These are phyloP conservation scores for Globisporangium acanthophoron DNA, from an alignment of 352 stramenopile genomes.

Conservation along the genomic window DNA sequence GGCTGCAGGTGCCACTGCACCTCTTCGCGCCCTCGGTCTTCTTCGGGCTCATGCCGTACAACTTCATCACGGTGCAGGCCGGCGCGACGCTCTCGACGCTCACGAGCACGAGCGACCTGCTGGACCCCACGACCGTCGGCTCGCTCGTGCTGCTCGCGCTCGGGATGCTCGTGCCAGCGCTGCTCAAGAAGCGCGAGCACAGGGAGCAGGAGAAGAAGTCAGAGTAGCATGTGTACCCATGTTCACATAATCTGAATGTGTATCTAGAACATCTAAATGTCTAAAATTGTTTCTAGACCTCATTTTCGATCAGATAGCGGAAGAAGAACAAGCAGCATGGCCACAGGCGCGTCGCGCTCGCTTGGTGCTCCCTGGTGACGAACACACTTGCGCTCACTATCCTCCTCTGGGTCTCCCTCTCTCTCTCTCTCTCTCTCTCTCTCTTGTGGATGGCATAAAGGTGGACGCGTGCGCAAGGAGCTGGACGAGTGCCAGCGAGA, in stretches of 20 bases:
- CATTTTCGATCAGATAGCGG: neutral
- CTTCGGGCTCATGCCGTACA: constrained; percentile 76
- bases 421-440: neutral
- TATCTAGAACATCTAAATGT: neutral
- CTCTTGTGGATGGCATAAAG: constrained; percentile 12
- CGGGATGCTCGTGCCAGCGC: constrained; percentile 59
- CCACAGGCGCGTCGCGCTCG: neutral
- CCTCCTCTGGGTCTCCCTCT: no score
- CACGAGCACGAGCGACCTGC: constrained; percentile 51
- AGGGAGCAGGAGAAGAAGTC: neutral
- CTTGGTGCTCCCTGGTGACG: neutral
- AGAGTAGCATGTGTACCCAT: neutral
- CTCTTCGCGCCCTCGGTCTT: constrained; percentile 63
- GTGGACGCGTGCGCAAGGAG: constrained; percentile 80
- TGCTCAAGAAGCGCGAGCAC: constrained; percentile 36
- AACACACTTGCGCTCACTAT: no score
- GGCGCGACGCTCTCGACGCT: constrained; percentile 74
- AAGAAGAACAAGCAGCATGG: no score
- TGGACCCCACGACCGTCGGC: constrained; percentile 52
- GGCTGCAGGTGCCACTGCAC: constrained; percentile 60
- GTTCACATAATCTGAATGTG: neutral
- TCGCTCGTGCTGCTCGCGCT: constrained; percentile 51
- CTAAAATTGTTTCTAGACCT: neutral
- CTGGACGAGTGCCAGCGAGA: constrained; percentile 85
- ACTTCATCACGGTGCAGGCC: constrained; percentile 76